Evolutionary conservation across 768 basidiomycete species (phyloP).

Genomic region (Xerocomellus dryophilus): DNA sequence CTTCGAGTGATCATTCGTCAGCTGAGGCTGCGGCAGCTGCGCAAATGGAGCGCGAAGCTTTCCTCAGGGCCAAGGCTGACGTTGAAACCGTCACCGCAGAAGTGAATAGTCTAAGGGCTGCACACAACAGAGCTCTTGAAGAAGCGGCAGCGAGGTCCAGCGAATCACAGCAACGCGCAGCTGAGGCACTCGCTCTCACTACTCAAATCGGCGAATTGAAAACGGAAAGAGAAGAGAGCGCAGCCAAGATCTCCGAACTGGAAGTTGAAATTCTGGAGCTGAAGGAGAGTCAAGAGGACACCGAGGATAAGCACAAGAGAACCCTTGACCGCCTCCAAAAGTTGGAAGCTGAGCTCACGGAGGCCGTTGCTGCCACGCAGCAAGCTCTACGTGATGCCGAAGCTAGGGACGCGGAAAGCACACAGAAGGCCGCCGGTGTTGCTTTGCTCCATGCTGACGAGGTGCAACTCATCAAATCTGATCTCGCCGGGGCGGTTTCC

Average conservation of each 20-base stretch:
- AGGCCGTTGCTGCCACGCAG: constrained; percentile 46
- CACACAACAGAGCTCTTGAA: constrained; percentile 48
- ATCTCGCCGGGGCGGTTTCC: constrained; percentile 41
- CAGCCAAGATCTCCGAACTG: constrained; percentile 70
- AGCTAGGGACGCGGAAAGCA: constrained; percentile 47
- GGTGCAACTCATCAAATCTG: constrained; percentile 42
- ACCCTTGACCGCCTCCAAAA: constrained; percentile 44
- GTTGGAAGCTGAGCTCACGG: constrained; percentile 53
- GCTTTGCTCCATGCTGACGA: constrained; percentile 45
- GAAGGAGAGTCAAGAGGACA: constrained; percentile 63
- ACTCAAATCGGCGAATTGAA: constrained; percentile 52
- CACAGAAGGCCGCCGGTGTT: constrained; percentile 39
- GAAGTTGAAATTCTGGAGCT: constrained; percentile 80
- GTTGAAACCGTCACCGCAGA: constrained; percentile 55
- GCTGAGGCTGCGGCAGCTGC: constrained; percentile 48
- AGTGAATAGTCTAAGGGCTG: constrained; percentile 45
- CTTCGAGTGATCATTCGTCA: constrained; percentile 42
- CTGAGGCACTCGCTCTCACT: constrained; percentile 42
- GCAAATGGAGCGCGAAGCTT: constrained; percentile 59
- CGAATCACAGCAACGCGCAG: constrained; percentile 46
- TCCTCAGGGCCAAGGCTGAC: constrained; percentile 61
- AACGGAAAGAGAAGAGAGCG: constrained; percentile 66
- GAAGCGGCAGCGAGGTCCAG: constrained; percentile 45
- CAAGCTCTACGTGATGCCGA: constrained; percentile 45
- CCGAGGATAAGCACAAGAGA: constrained; percentile 56